phyloP scores from a whole-genome alignment of 2,329 filamentous ascomycete species.

The Aaosphaeria arxii region DNA sequence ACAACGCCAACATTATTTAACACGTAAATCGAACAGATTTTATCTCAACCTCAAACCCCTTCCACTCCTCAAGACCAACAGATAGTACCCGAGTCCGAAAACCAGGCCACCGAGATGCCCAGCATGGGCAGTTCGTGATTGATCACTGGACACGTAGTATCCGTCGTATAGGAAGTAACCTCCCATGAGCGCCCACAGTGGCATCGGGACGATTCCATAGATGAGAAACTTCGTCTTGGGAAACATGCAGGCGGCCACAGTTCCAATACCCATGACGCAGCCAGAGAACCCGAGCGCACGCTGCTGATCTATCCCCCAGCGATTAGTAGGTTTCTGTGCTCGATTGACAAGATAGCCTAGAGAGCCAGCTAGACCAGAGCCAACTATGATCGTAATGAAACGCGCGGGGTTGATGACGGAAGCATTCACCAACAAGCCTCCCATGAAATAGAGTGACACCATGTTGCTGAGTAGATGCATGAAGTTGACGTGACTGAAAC shows the following conservation, averaged over 20 bases:
- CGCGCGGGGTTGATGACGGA: slow-evolving; percentile 26
- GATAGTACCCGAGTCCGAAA: slow-evolving; percentile 37
- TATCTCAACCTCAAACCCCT: no score
- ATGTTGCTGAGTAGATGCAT: slow-evolving; percentile 43
- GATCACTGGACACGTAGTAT: slow-evolving; percentile 32
- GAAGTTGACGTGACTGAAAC: slow-evolving; percentile 37
- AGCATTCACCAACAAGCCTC: slow-evolving; percentile 24
- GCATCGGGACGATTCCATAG: slow-evolving; percentile 39
- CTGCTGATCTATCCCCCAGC: slow-evolving; percentile 2
- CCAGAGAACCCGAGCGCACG: slow-evolving; percentile 40
- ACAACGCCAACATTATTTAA: no score
- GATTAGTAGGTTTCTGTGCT: slow-evolving; percentile 3
- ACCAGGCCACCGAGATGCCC: slow-evolving; percentile 45
- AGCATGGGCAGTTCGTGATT: slow-evolving; percentile 35
- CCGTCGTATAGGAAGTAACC: slow-evolving; percentile 39
- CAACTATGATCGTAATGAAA: slow-evolving; percentile 26
- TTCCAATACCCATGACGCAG: slow-evolving; percentile 39
- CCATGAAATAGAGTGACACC: slow-evolving; percentile 38
- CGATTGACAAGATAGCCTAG: slow-evolving; percentile 5
- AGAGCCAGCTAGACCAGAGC: slow-evolving; percentile 25
- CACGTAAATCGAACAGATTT: no score
- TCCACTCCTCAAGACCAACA: no score
- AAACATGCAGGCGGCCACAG: slow-evolving; percentile 37
- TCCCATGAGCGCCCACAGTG: slow-evolving; percentile 36
- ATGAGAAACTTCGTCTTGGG: slow-evolving; percentile 33